Evolutionary conservation across 495 filamentous ascomycete species (phyloP).

Genomic region (Aspergillus nidulans): DNA sequence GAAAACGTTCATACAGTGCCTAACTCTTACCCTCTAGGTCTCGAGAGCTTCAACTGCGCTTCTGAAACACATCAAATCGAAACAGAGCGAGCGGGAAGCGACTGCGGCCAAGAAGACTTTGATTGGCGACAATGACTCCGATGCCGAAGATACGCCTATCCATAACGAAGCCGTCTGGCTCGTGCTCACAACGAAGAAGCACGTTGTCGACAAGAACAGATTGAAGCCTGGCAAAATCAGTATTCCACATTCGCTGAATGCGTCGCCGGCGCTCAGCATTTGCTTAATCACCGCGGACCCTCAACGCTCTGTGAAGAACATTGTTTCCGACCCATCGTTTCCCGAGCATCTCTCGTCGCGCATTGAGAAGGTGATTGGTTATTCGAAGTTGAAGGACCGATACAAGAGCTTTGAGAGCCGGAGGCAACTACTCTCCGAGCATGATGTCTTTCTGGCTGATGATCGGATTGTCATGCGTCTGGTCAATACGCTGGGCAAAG

Average conservation of each 20-base stretch:
- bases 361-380: slow-evolving; percentile 76
- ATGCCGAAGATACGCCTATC: slow-evolving; percentile 32
- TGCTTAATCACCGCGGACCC: slow-evolving; percentile 85
- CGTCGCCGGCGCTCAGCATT: slow-evolving; percentile 57
- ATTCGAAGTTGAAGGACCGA: slow-evolving; percentile 76
- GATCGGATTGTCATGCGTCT: slow-evolving; percentile 73
- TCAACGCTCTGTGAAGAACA: slow-evolving; percentile 85
- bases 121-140: slow-evolving; percentile 55
- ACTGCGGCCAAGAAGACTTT: slow-evolving; percentile 65
- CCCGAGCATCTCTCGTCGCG: slow-evolving; percentile 64
- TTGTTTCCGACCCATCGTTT: slow-evolving; percentile 69
- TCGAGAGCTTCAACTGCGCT: slow-evolving; percentile 78
- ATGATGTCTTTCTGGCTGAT: slow-evolving; percentile 86
- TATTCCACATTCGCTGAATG: slow-evolving; percentile 66
- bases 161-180: slow-evolving; percentile 75
- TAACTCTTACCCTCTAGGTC: slow-evolving; percentile 45
- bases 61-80: slow-evolving; percentile 70
- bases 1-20: neutral
- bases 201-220: slow-evolving; percentile 67
- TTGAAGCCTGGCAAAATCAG: slow-evolving; percentile 72
- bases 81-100: slow-evolving; percentile 53
- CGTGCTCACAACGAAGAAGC: slow-evolving; percentile 83
- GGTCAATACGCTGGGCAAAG: slow-evolving; percentile 75
- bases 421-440: slow-evolving; percentile 74
- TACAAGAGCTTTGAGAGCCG: slow-evolving; percentile 83